Percentiles rank a stretch among this genome's conserved stretches.
Evolutionary conservation across 2,329 filamentous ascomycete species (phyloP).

Genomic region (Ophiostoma fasciatum): DNA sequence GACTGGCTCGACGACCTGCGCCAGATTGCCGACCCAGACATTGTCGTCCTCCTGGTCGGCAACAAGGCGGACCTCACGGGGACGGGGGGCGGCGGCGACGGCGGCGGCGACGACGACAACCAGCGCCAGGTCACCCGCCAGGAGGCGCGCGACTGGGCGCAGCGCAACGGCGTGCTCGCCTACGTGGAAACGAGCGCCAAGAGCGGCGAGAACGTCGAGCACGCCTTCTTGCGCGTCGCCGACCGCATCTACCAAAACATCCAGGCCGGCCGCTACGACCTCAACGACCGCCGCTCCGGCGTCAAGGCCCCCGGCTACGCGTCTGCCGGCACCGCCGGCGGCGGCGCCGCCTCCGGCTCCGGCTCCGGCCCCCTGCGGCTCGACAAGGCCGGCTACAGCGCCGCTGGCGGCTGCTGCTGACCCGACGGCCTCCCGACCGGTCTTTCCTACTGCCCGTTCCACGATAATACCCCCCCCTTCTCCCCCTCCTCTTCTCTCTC

Average conservation of each 20-base stretch:
- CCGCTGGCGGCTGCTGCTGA: constrained; percentile 22
- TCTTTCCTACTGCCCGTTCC: too few species aligned
- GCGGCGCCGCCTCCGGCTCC: constrained; percentile 5
- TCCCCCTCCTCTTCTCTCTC: too few species aligned
- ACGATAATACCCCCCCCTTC: too few species aligned
- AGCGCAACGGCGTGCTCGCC: constrained; percentile 68
- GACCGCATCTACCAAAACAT: constrained; percentile 96
- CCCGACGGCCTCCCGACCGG: too few species aligned
- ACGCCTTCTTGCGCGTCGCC: constrained; percentile 83
- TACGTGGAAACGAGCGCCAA: constrained; percentile 97
- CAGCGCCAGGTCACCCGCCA: constrained; percentile 65
- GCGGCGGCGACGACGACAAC: constrained; percentile 33
- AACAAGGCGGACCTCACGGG: constrained; percentile 78
- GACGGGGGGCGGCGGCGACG: constrained; percentile 20
- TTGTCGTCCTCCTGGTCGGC: constrained; percentile 85
- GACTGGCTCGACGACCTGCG: constrained; percentile 90
- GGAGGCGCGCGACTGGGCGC: constrained; percentile 85
- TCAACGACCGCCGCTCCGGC: constrained; percentile 82
- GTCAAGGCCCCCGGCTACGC: constrained; percentile 70
- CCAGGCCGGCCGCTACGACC: constrained; percentile 83
- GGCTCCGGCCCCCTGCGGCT: constrained; percentile 28
- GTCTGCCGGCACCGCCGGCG: neutral
- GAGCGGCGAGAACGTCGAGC: constrained; percentile 85
- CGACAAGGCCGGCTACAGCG: constrained; percentile 19
- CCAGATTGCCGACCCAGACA: constrained; percentile 89